These are phyloP conservation scores for Colletotrichum filicis DNA, from an alignment of 2,329 filamentous ascomycete genomes.

Conservation along the genomic window DNA sequence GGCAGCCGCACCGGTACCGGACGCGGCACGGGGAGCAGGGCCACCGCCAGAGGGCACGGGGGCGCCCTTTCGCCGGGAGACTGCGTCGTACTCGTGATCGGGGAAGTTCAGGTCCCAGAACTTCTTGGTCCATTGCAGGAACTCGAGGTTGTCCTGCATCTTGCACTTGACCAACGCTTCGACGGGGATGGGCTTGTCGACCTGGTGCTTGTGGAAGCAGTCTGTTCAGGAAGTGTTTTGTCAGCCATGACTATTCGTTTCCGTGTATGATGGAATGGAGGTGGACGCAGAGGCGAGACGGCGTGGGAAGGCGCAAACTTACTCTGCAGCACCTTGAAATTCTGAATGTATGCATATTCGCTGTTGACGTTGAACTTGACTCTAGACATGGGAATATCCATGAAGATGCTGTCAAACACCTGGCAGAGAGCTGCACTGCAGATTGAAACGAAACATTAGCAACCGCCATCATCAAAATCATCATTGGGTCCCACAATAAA, in stretches of 20 bases:
- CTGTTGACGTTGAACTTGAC: conserved; percentile 99
- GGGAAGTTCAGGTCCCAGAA: conserved; percentile 99
- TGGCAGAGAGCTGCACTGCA: conserved; percentile 92
- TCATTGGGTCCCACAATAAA: conserved; percentile 30
- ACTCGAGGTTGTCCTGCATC: conserved; percentile 99
- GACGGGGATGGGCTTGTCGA: conserved; percentile 92
- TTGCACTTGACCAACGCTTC: conserved; percentile 95
- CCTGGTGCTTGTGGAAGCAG: conserved; percentile 83
- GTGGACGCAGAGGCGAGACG: not conserved
- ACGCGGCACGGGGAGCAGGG: conserved; percentile 60
- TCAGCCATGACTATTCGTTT: conserved; percentile 13
- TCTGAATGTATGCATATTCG: conserved; percentile 97
- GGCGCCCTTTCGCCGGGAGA: conserved; percentile 83
- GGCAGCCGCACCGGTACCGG: conserved; percentile 63
- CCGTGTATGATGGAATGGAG: not conserved
- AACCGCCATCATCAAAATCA: conserved; percentile 21
- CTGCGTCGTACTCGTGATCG: conserved; percentile 95
- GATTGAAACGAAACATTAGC: conserved; percentile 39
- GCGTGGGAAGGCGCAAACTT: conserved; percentile 49
- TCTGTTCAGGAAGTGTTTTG: conserved; percentile 59
- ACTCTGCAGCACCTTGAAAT: conserved; percentile 99
- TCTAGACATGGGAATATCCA: conserved; percentile 91
- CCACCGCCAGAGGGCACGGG: conserved; percentile 62
- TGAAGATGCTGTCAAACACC: conserved; percentile 98
- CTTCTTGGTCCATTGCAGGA: conserved; percentile 94